These are phyloP conservation scores for Tuber magnatum DNA, from an alignment of 495 filamentous ascomycete species.

Conservation along the genomic window DNA sequence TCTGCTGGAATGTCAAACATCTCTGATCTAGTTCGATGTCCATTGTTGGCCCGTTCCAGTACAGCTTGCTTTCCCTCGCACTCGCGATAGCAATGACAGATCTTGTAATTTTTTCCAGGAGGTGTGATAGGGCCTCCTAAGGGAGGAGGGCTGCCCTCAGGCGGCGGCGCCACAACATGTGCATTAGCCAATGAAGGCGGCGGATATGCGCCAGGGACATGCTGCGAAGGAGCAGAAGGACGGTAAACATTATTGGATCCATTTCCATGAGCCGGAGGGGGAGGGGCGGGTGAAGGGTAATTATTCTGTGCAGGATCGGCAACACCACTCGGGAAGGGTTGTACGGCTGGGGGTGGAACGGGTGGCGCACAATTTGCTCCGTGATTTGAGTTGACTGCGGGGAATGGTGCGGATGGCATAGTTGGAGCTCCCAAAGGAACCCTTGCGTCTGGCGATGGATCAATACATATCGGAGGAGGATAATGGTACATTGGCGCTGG, in stretches of 20 bases:
- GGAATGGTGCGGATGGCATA: conserved; percentile 6
- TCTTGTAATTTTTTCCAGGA: conserved; percentile 8
- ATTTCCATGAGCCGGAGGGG: conserved; percentile 12
- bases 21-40: neutral
- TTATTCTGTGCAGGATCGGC: conserved; percentile 12
- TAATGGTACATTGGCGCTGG: conserved; percentile 37
- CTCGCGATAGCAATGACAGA: conserved; percentile 25
- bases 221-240: conserved; percentile 17
- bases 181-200: neutral
- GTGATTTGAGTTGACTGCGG: neutral
- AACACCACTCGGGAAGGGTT: conserved; percentile 12
- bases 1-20: neutral
- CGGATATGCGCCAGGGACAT: conserved; percentile 4
- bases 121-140: conserved; percentile 6
- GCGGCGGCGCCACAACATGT: neutral
- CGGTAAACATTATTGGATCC: conserved; percentile 13
- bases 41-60: neutral
- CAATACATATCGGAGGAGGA: conserved; percentile 33
- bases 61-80: conserved; percentile 16
- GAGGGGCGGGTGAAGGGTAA: conserved; percentile 8
- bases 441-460: conserved; percentile 28
- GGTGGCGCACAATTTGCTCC: conserved; percentile 6
- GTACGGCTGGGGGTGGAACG: conserved; percentile 11
- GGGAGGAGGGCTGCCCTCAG: neutral
- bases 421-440: conserved; percentile 23